A percentile compares a stretch with the other conserved stretches of the same genome.
These are phyloP conservation scores for Trypanosoma theileri DNA, from an alignment of 208 protist genomes.

Conservation along the genomic window DNA sequence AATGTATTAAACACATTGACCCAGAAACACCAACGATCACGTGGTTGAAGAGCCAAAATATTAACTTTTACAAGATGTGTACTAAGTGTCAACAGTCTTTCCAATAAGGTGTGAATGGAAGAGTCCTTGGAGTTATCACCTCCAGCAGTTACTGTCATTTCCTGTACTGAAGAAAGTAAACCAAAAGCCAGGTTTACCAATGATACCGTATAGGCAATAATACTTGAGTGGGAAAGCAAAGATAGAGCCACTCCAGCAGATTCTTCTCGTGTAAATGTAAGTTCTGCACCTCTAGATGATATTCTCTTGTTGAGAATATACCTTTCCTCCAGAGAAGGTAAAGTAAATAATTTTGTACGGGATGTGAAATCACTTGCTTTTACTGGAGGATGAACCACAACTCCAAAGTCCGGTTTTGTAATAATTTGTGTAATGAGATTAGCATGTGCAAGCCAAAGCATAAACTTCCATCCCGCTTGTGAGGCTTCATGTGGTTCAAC, in stretches of 20 bases:
- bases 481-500: constrained; percentile 22
- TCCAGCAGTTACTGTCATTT: constrained; percentile 19
- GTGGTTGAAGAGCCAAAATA: constrained; percentile 23
- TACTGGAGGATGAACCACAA: constrained; percentile 23
- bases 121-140: constrained; percentile 12
- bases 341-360: constrained; percentile 22
- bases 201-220: constrained; percentile 36
- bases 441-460: constrained; percentile 34
- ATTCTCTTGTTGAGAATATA: constrained; percentile 18
- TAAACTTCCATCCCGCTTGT: constrained; percentile 29
- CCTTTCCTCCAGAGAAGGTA: constrained; percentile 26
- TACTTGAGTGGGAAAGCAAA: not conserved
- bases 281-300: not conserved
- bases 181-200: constrained; percentile 39
- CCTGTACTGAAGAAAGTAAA: constrained; percentile 37
- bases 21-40: constrained; percentile 34
- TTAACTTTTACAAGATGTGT: constrained; percentile 21
- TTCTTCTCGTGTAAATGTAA: not conserved
- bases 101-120: constrained; percentile 6
- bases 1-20: constrained; percentile 74
- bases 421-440: constrained; percentile 27
- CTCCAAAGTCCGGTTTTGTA: constrained; percentile 28
- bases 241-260: not conserved
- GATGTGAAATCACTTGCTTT: constrained; percentile 20
- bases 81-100: constrained; percentile 17